These are phyloP conservation scores for Raffaelea deltoideospora DNA, from an alignment of 2,329 filamentous ascomycete species.

Conservation along the genomic window DNA sequence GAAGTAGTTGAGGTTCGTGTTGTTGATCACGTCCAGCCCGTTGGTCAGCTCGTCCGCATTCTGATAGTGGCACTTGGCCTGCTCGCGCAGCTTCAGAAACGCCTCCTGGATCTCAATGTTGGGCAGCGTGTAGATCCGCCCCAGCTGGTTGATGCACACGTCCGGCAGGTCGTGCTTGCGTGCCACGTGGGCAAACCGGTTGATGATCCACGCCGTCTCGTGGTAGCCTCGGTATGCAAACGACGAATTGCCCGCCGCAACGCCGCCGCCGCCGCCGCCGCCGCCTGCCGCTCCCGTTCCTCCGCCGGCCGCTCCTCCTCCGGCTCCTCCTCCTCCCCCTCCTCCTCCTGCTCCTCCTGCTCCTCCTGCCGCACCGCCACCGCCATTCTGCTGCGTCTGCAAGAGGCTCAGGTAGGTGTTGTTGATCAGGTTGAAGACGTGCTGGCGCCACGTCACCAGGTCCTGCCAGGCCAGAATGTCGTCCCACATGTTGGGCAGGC, in stretches of 20 bases:
- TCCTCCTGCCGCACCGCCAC: too few relatives aligned
- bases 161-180: slow-evolving; percentile 93
- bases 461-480: slow-evolving; percentile 99
- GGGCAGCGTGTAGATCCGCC: slow-evolving; percentile 92
- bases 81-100: slow-evolving; percentile 94
- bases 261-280: slow-evolving; percentile 28
- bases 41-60: slow-evolving; percentile 84
- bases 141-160: slow-evolving; percentile 92
- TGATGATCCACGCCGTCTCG: slow-evolving; percentile 99
- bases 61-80: slow-evolving; percentile 97
- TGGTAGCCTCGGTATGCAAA: slow-evolving; percentile 97
- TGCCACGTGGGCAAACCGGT: slow-evolving; percentile 93
- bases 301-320: background rate
- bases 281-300: background rate
- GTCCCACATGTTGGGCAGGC: slow-evolving; percentile 95
- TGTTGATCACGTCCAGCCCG: slow-evolving; percentile 96
- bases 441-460: slow-evolving; percentile 97
- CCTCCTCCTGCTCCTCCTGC: too few relatives aligned
- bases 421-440: slow-evolving; percentile 97
- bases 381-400: slow-evolving; percentile 39
- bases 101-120: slow-evolving; percentile 99
- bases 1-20: slow-evolving; percentile 98
- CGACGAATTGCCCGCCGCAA: slow-evolving; percentile 65
- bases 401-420: slow-evolving; percentile 77
- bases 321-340: background rate